Percentiles rank a stretch among this genome's conserved stretches.
These are phyloP conservation scores for Monosporozyma servazzii DNA, from an alignment of 805 yeast genomes.

Conservation along the genomic window DNA sequence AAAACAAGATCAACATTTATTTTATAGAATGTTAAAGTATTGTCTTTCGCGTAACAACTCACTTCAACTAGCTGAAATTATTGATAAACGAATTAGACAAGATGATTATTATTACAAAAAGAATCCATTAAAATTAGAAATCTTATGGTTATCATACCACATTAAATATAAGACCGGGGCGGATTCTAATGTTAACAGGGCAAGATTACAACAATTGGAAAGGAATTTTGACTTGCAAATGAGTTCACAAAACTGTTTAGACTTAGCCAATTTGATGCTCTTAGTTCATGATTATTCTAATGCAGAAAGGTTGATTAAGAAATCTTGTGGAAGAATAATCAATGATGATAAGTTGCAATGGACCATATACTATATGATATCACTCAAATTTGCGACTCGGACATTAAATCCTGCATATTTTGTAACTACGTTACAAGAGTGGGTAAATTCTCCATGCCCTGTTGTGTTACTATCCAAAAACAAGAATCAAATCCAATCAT, in stretches of 20 bases:
- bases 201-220: constrained; percentile 13
- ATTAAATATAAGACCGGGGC: background rate
- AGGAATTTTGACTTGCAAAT: constrained; percentile 7
- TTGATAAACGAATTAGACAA: constrained; percentile 8
- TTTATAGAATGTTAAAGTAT: constrained; percentile 14
- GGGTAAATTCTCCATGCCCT: constrained; percentile 15
- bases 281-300: constrained; percentile 9
- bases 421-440: constrained; percentile 12
- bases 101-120: background rate
- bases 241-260: constrained; percentile 19
- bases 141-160: constrained; percentile 17
- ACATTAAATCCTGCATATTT: constrained; percentile 10
- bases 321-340: constrained; percentile 8
- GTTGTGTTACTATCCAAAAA: background rate
- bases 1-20: constrained; percentile 15
- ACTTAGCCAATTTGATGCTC: constrained; percentile 13
- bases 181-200: background rate
- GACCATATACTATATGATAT: constrained; percentile 18
- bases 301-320: constrained; percentile 8
- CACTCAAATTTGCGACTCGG: constrained; percentile 13
- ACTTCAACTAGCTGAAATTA: constrained; percentile 12
- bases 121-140: constrained; percentile 19
- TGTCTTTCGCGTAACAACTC: constrained; percentile 9
- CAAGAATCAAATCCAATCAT: background rate
- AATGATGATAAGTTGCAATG: constrained; percentile 12